Evolutionary conservation across 306 rosid genomes (phyloP), one percentile per base, ranked within the genome.

Genomic region (Prunus padus): DNA sequence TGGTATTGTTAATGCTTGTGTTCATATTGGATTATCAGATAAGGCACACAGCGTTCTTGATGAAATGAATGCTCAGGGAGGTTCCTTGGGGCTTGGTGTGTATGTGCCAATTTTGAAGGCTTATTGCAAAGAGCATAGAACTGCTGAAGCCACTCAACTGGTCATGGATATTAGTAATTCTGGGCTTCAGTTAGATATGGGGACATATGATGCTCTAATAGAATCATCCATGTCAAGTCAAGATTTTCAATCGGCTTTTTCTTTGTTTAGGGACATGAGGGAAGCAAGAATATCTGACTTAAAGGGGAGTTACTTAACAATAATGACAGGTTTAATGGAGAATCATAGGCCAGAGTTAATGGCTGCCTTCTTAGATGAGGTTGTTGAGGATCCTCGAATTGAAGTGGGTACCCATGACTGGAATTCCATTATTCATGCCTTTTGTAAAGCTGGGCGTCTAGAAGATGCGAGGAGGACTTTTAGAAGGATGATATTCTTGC

Each of bases 321-420:
- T 95, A 66, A 95, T 95, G 99, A 95, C 97, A 13, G 92, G 97
- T 84, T 87, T 95, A 75, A 90, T 92, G 97, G 99, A 92, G 86
- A 92, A 85, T 63, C 88, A 90, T 82, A 87, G 99, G 67, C 97
- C 97, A 4, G 96, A 90, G 88, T 81, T 95, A 86, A 95, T 95
- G 99, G 97, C 96, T 44, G 96, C 99, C 66, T 95, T 92, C 84
- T 84, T 92, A 71, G 99, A 95, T 77, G 99, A 92, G 82, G 93
- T 89, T 77, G 97, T 83, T 62, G 97, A 78, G 81, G 97, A 95
- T 80, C 98, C 97, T 73, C 91, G 90, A 66, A 78, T 95, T 65
- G 95, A 92, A 78, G 89, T 95, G 14, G 88, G 97, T 62, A 90
- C 93, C 65, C 99, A 95, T 77, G 99, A 95, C 76, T 95, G 97